phyloP scores from a whole-genome alignment of 495 filamentous ascomycete genomes.

The Penicillium daleae region DNA sequence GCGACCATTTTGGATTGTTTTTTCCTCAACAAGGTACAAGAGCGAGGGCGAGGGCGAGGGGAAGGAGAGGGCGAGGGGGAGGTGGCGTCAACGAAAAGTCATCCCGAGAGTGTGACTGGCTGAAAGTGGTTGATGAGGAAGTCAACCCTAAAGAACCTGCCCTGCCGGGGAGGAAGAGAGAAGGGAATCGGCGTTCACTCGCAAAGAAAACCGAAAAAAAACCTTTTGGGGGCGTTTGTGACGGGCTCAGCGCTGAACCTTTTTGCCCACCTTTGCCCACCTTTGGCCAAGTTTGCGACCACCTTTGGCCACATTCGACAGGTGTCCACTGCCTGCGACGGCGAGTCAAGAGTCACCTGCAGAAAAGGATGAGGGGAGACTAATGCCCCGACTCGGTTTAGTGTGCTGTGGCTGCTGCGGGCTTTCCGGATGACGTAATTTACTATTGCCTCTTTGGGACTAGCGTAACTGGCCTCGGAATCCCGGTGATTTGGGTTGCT shows the following conservation, averaged over 20 bases:
- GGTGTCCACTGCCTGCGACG: too few species aligned
- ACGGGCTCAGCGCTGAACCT: neutral
- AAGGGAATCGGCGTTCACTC: constrained; percentile 4
- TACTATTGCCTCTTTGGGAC: neutral
- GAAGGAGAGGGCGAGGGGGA: neutral
- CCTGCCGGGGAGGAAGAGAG: neutral
- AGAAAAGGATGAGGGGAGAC: neutral
- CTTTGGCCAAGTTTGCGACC: neutral
- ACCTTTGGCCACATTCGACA: neutral
- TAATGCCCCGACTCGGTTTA: constrained; percentile 1
- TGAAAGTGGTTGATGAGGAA: neutral
- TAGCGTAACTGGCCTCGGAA: neutral
- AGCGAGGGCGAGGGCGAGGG: neutral
- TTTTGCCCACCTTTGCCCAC: too few species aligned
- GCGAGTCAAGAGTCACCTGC: neutral
- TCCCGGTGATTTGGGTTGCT: neutral
- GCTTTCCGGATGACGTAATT: neutral
- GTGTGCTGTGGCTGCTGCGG: neutral
- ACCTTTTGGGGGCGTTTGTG: neutral
- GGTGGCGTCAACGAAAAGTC: neutral
- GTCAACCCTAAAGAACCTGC: neutral
- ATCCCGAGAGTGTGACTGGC: constrained; percentile 6
- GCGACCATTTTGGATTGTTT: neutral
- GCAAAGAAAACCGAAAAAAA: neutral
- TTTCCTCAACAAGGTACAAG: constrained; percentile 3